These are phyloP conservation scores for Cenchrus fungigraminus DNA, from an alignment of 176 grass and related monocot species.

Conservation along the genomic window DNA sequence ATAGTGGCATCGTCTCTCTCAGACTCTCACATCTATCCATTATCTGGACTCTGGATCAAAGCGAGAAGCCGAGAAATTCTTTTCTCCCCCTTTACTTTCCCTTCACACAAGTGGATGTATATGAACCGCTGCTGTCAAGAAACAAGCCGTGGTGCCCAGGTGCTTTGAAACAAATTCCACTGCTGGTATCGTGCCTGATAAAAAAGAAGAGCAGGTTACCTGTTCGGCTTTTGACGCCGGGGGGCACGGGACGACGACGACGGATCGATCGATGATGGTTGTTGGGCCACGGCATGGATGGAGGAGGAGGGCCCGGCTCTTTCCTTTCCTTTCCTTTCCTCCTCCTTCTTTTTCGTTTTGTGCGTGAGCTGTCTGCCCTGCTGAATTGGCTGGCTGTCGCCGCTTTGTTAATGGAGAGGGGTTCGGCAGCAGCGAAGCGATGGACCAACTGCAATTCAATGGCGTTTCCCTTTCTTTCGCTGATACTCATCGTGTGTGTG, in stretches of 20 bases:
- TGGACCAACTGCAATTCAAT: conserved; percentile 19
- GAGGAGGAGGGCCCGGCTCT: background rate
- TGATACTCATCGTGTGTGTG: background rate
- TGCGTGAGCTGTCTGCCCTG: conserved; percentile 22
- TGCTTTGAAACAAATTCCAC: background rate
- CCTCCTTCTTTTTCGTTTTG: background rate
- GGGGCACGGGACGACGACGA: too few species aligned
- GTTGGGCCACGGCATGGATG: background rate
- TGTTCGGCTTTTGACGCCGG: background rate
- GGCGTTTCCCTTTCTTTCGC: background rate
- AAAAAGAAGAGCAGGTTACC: background rate
- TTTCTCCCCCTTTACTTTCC: background rate
- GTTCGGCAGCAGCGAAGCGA: conserved; percentile 29
- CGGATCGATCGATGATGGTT: background rate
- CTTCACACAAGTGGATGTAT: background rate
- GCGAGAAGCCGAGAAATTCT: too few species aligned
- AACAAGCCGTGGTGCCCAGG: background rate
- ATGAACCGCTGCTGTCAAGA: background rate
- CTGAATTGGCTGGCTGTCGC: conserved; percentile 23
- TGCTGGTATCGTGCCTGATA: background rate
- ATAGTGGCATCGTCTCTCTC: background rate
- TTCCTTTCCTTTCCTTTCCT: background rate
- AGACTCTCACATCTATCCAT: background rate
- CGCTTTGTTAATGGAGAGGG: background rate
- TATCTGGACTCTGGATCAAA: background rate